Percentiles rank a stretch among this genome's conserved stretches.
phyloP scores from a whole-genome alignment of 306 rosid genomes.

The Oemleria cerasiformis region DNA sequence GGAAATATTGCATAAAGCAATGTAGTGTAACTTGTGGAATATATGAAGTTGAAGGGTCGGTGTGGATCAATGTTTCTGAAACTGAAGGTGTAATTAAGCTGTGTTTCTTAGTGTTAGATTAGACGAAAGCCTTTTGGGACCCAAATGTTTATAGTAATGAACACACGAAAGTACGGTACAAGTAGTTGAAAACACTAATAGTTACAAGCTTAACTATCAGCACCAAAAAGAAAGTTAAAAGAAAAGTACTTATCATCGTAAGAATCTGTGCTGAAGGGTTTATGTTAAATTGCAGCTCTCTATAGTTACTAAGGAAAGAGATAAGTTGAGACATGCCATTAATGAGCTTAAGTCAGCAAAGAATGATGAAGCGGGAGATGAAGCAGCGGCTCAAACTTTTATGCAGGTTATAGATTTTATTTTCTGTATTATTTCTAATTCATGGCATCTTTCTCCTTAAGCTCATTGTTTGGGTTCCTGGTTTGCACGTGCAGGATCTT shows the following conservation, averaged over 20 bases:
- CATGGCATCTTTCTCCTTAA: slow-evolving; percentile 17
- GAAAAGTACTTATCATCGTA: not conserved
- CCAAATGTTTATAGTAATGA: not conserved
- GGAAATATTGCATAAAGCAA: not conserved
- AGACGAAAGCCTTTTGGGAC: not conserved
- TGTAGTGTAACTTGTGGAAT: not conserved
- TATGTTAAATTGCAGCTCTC: slow-evolving; percentile 62
- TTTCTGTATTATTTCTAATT: slow-evolving; percentile 18
- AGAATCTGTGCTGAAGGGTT: slow-evolving; percentile 11
- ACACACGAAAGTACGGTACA: not conserved
- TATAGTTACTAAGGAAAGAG: slow-evolving; percentile 71
- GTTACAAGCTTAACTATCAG: not conserved
- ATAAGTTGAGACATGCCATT: slow-evolving; percentile 52
- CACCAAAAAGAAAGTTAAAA: not conserved
- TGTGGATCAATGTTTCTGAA: not conserved
- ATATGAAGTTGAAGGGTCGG: not conserved
- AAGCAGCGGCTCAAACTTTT: slow-evolving; percentile 37
- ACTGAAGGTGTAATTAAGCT: not conserved
- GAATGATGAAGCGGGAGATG: slow-evolving; percentile 46
- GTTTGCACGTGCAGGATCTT: slow-evolving; percentile 59
- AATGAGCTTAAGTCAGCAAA: slow-evolving; percentile 39
- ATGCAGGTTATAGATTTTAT: slow-evolving; percentile 45
- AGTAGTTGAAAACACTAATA: not conserved
- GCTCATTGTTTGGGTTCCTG: slow-evolving; percentile 24
- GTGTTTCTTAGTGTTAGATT: not conserved